A percentile compares a stretch with the other conserved stretches of the same genome.
Evolutionary conservation across 1,284 basidiomycete species (phyloP).

Genomic region (Ceratobasidium theobromae): DNA sequence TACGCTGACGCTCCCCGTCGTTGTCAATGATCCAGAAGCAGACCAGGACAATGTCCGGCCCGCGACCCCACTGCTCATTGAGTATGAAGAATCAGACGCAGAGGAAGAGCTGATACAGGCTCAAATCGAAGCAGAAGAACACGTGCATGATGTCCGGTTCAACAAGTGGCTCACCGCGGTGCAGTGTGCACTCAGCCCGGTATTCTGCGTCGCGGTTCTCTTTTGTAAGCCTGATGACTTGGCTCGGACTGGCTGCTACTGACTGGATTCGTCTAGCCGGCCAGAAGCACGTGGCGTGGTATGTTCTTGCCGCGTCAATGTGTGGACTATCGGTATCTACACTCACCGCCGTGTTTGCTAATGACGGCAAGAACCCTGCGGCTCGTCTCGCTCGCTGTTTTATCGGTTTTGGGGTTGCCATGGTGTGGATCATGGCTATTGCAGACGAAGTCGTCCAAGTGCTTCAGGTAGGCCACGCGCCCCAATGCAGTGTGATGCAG

Average conservation of each 20-base stretch:
- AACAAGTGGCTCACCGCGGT: constrained; percentile 80
- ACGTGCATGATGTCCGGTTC: constrained; percentile 61
- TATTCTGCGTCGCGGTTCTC: constrained; percentile 72
- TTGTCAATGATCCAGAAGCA: constrained; percentile 62
- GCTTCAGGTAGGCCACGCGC: constrained; percentile 59
- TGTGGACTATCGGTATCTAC: constrained; percentile 58
- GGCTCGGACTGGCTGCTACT: too few species aligned
- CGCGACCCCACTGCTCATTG: constrained; percentile 15
- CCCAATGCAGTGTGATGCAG: too few species aligned
- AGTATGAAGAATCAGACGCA: constrained; percentile 37
- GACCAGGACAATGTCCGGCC: constrained; percentile 38
- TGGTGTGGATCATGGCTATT: constrained; percentile 95
- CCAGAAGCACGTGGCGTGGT: constrained; percentile 54
- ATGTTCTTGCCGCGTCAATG: constrained; percentile 57
- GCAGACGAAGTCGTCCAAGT: constrained; percentile 92
- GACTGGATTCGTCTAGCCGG: constrained; percentile 50
- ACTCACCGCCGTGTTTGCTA: constrained; percentile 63
- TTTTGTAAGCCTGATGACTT: constrained; percentile 56
- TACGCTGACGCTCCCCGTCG: constrained; percentile 90
- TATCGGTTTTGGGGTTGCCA: constrained; percentile 84
- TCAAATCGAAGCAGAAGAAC: constrained; percentile 26
- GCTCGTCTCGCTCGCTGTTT: constrained; percentile 76
- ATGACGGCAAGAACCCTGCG: constrained; percentile 59
- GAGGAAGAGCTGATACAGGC: constrained; percentile 47
- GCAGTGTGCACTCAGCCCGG: constrained; percentile 77